Evolutionary conservation across 306 rosid species (phyloP).

Genomic region (Ceratonia siliqua): DNA sequence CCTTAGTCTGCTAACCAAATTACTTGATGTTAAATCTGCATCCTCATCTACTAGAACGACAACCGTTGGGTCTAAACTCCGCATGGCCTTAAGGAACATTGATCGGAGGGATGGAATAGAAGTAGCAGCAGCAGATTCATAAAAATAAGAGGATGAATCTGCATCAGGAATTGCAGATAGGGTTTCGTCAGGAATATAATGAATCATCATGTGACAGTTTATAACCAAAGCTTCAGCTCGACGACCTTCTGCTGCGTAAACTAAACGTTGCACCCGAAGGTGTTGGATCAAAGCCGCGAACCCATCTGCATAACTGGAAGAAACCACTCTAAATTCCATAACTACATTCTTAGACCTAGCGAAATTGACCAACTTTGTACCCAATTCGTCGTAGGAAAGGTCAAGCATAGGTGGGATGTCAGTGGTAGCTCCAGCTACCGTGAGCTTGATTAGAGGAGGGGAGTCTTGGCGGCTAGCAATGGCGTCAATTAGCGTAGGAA

Average conservation of each 20-base stretch:
- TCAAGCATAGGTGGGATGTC: conserved; percentile 73
- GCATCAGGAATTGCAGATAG: conserved; percentile 6
- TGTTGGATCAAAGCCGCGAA: conserved; percentile 65
- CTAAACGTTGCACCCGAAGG: conserved; percentile 55
- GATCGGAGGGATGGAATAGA: conserved; percentile 45
- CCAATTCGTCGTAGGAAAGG: conserved; percentile 76
- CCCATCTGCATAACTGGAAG: conserved; percentile 63
- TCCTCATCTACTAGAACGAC: conserved; percentile 85
- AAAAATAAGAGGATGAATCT: conserved; percentile 3
- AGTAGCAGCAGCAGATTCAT: not conserved
- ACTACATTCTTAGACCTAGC: conserved; percentile 65
- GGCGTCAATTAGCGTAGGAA: conserved; percentile 87
- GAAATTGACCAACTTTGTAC: conserved; percentile 66
- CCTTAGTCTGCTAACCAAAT: conserved; percentile 65
- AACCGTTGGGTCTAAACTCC: conserved; percentile 67
- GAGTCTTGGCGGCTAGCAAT: conserved; percentile 65
- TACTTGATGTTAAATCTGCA: conserved; percentile 69
- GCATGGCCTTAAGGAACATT: conserved; percentile 58
- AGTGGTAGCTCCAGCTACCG: conserved; percentile 42
- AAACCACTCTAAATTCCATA: conserved; percentile 67
- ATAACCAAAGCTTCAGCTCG: conserved; percentile 60
- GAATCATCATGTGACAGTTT: conserved; percentile 96
- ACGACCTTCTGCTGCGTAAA: conserved; percentile 36
- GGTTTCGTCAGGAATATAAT: conserved; percentile 73
- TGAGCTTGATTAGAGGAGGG: conserved; percentile 72